A percentile compares a stretch with the other conserved stretches of the same genome.
phyloP scores from a whole-genome alignment of 2,329 filamentous ascomycete species.

The Colletotrichum simmondsii region DNA sequence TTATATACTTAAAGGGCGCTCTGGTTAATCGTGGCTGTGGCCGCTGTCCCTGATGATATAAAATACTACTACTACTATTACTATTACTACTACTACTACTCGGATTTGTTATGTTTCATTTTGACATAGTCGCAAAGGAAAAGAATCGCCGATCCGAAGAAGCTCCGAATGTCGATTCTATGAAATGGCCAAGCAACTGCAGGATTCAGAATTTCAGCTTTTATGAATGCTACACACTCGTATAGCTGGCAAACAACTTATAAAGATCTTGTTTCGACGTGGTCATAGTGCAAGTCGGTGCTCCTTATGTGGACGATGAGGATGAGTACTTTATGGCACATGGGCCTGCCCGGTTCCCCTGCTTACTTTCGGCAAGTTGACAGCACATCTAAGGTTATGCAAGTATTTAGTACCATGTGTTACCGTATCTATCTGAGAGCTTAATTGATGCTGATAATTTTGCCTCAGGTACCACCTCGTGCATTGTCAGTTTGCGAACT shows the following conservation, averaged over 20 bases:
- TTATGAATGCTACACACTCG: background rate
- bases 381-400: background rate
- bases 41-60: too few relatives aligned
- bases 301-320: background rate
- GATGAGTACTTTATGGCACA: background rate
- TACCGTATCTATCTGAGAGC: background rate
- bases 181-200: background rate
- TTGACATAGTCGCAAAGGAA: too few relatives aligned
- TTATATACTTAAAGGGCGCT: too few relatives aligned
- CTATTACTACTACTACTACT: too few relatives aligned
- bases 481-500: background rate
- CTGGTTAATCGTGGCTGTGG: too few relatives aligned
- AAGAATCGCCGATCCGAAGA: too few relatives aligned
- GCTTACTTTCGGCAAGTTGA: background rate
- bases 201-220: background rate
- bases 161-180: background rate
- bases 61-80: too few relatives aligned
- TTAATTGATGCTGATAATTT: background rate
- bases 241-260: background rate
- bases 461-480: background rate
- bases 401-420: background rate
- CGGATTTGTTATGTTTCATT: too few relatives aligned
- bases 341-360: background rate
- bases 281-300: conserved; percentile 16
- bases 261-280: conserved; percentile 2